These are phyloP conservation scores for Xylaria sp. DNA, from an alignment of 2,329 filamentous ascomycete genomes.

Conservation along the genomic window DNA sequence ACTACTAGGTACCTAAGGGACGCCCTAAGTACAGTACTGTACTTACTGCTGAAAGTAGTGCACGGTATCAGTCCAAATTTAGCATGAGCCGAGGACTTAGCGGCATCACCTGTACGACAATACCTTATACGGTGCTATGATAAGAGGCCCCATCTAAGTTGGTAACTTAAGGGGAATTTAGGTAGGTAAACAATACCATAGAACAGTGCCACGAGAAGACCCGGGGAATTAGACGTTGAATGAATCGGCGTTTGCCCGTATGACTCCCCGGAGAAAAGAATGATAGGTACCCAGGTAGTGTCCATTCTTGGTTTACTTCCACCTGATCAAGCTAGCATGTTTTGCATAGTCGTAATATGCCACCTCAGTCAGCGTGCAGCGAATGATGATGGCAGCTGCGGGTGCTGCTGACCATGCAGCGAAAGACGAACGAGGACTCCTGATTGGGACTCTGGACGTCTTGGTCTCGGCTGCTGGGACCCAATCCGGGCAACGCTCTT, in stretches of 20 bases:
- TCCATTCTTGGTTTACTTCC: slow-evolving; percentile 20
- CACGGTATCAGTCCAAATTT: slow-evolving; percentile 30
- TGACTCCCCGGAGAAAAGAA: neutral
- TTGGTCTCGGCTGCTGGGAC: slow-evolving; percentile 34
- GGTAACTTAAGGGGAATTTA: neutral
- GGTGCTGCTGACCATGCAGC: slow-evolving; percentile 38
- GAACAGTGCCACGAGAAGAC: neutral
- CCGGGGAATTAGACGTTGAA: neutral
- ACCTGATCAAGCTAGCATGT: slow-evolving; percentile 17
- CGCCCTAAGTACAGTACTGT: neutral
- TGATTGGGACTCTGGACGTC: slow-evolving; percentile 32
- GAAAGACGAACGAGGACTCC: slow-evolving; percentile 23
- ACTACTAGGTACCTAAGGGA: neutral
- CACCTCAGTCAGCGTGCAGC: slow-evolving; percentile 33
- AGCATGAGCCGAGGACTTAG: slow-evolving; percentile 25
- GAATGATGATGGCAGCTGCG: slow-evolving; percentile 29
- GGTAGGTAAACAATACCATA: slow-evolving; percentile 5
- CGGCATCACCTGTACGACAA: slow-evolving; percentile 1
- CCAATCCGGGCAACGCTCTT: slow-evolving; percentile 32
- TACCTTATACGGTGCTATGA: slow-evolving; percentile 5
- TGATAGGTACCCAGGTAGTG: neutral
- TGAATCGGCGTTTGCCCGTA: neutral
- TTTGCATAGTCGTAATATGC: slow-evolving; percentile 14
- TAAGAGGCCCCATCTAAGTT: slow-evolving; percentile 6
- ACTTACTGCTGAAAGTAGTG: neutral